Base-by-base conservation (phyloP, 148 eudicot species). In the Fagopyrum esculentum region DNA sequence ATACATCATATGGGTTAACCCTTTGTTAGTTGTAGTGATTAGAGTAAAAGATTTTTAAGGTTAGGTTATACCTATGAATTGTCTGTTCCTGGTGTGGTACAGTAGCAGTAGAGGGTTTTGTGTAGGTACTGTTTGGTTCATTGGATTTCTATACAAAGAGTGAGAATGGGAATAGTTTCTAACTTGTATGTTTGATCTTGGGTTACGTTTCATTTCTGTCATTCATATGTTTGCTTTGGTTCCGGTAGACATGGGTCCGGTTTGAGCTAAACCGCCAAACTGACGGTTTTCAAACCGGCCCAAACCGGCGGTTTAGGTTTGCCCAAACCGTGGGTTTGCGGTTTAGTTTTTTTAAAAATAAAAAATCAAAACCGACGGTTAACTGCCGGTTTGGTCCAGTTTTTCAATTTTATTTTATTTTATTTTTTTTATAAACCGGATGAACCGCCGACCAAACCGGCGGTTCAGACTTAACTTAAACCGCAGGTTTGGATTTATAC, bases 81-180 rank as follows among this genome's bases (percentile, higher is more conserved):
- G 15, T 66, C 47, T 66, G 15, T 43, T 66, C 71, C 47, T 66
- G 45, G 45, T 66, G 47, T 66, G 71, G 71, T 66, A 66, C 13
- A 66, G 71, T 66, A 66, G 71, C 5, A 40, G 46, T 66, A 40
- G 71, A 66, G 71, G 71, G 9, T 40, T 66, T 61, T 66, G 46
- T 66, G 71, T 40, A 66, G 71, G 17, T 40, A 1, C 17, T 40
- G 71, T 66, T 66, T 66, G 46, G 71, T 66, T 26, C 71, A 66
- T 63, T 63, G 69, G 45, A 29, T 63, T 63, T 63, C 12, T 63
- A 63, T 63, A 63, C 69, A 63, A 57, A 63, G 69, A 29, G 69
- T 63, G 69, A 29, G 44, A 63, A 60, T 57, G 68, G 52, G 52
- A 49, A 12, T 49, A 6, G 68, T 63, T 63, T 4, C 1, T 30